Evolutionary conservation across 768 basidiomycete genomes (phyloP).

Genomic region (Mycena alexandri): DNA sequence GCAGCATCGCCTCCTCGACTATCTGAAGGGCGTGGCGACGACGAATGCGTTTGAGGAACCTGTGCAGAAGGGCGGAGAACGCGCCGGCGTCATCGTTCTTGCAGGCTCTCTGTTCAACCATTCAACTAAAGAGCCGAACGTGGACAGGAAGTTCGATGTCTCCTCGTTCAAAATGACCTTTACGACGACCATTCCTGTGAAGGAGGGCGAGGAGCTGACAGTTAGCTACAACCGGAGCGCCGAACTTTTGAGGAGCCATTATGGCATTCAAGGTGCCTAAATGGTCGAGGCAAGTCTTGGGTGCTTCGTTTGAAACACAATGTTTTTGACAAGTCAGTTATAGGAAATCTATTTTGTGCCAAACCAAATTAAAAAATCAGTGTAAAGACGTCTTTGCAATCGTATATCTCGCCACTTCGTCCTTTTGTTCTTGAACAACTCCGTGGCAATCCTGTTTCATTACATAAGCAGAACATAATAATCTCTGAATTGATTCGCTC

Average conservation of each 20-base stretch:
- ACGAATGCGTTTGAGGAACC: conserved; percentile 7
- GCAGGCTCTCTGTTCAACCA: conserved; percentile 25
- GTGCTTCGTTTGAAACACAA: too few species aligned
- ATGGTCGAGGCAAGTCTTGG: too few species aligned
- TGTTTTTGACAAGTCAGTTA: background rate
- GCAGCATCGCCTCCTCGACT: conserved; percentile 24
- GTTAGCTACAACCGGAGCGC: background rate
- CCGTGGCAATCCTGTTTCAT: too few species aligned
- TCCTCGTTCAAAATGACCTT: conserved; percentile 8
- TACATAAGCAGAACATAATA: too few species aligned
- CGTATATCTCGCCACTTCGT: too few species aligned
- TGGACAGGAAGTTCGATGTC: conserved; percentile 3
- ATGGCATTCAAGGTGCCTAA: conserved; percentile 7
- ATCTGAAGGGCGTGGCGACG: conserved; percentile 16
- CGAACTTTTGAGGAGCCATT: background rate
- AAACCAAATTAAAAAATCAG: too few species aligned
- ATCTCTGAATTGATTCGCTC: too few species aligned
- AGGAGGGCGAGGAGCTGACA: conserved; percentile 17
- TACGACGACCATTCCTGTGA: background rate
- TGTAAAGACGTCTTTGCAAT: too few species aligned
- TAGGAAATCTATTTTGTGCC: too few species aligned
- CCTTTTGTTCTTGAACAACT: too few species aligned
- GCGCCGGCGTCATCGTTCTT: conserved; percentile 15
- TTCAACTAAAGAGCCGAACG: conserved; percentile 7
- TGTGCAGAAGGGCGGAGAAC: background rate